phyloP scores from a whole-genome alignment of 2,329 filamentous ascomycete genomes.

The Aspergillus bombycis region DNA sequence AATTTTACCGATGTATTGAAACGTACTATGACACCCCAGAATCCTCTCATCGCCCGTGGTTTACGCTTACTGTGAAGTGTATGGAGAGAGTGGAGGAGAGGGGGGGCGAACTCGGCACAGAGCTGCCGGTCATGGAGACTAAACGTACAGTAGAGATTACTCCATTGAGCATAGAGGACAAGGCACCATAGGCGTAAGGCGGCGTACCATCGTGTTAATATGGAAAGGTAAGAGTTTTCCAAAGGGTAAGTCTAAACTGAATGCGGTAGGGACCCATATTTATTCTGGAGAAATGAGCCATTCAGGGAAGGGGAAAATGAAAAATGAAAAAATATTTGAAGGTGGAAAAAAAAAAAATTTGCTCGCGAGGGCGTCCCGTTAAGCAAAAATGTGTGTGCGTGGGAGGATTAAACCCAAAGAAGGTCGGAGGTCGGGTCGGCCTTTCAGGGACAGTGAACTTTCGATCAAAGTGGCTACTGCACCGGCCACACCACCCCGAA shows the following conservation, averaged over 20 bases:
- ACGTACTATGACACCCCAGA: slow-evolving; percentile 8
- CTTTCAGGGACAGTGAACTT: slow-evolving; percentile 21
- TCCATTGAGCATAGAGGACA: slow-evolving; percentile 17
- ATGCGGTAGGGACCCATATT: slow-evolving; percentile 15
- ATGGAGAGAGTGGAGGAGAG: slow-evolving; percentile 18
- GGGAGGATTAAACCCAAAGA: slow-evolving; percentile 11
- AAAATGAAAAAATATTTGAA: slow-evolving; percentile 5
- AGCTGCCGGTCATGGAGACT: slow-evolving; percentile 25
- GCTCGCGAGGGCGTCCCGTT: slow-evolving; percentile 23
- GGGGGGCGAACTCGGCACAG: slow-evolving; percentile 27
- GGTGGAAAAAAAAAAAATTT: slow-evolving; percentile 9
- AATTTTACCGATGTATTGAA: slow-evolving; percentile 8
- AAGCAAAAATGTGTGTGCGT: slow-evolving; percentile 22
- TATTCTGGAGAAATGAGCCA: slow-evolving; percentile 18
- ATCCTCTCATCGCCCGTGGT: slow-evolving; percentile 7
- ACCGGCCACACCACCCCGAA: slow-evolving; percentile 18
- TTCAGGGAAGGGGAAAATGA: slow-evolving; percentile 16
- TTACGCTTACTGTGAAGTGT: slow-evolving; percentile 11
- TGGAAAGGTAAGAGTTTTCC: slow-evolving; percentile 25
- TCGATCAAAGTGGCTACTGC: slow-evolving; percentile 25
- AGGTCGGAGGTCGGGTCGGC: slow-evolving; percentile 14
- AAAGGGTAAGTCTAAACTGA: slow-evolving; percentile 14
- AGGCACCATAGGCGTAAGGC: slow-evolving; percentile 20
- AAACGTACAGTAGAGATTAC: slow-evolving; percentile 17
- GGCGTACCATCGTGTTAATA: slow-evolving; percentile 20